Conservation (phyloP, 371 early-diverging fungal species). For the Chytridium lagenaria region DNA sequence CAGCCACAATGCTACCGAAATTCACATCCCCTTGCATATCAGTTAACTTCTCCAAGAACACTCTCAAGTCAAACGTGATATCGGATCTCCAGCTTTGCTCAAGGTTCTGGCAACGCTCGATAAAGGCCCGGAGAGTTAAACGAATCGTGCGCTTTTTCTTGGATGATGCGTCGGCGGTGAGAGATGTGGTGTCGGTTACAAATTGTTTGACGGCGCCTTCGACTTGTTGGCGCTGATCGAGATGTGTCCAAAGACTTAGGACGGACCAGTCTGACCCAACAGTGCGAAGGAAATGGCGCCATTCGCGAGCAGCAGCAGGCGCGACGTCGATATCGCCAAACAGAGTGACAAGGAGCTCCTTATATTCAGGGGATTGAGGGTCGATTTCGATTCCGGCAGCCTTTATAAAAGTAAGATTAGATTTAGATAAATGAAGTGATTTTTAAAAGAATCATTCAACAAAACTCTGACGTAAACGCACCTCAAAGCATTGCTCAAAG, state of each 20-base stretch:
- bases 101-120: constrained; percentile 35
- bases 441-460: not conserved
- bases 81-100: constrained; percentile 30
- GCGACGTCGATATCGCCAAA: constrained; percentile 33
- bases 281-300: constrained; percentile 27
- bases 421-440: not conserved
- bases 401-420: constrained; percentile 10
- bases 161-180: not conserved
- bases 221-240: constrained; percentile 36
- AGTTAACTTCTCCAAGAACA: constrained; percentile 32
- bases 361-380: constrained; percentile 25
- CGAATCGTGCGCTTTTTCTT: constrained; percentile 1
- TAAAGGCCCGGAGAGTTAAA: constrained; percentile 34
- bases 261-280: constrained; percentile 34
- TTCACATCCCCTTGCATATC: constrained; percentile 22
- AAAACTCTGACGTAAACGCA: constrained; percentile 2
- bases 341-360: constrained; percentile 25
- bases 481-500: constrained; percentile 27
- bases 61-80: constrained; percentile 26
- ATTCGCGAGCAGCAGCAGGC: constrained; percentile 35
- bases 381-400: constrained; percentile 31
- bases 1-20: constrained; percentile 20
- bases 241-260: constrained; percentile 30
- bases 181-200: constrained; percentile 2
- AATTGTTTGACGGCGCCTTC: constrained; percentile 27